Conservation (phyloP, 345 rosid species). For the thale cress (Arabidopsis thaliana) region DNA sequence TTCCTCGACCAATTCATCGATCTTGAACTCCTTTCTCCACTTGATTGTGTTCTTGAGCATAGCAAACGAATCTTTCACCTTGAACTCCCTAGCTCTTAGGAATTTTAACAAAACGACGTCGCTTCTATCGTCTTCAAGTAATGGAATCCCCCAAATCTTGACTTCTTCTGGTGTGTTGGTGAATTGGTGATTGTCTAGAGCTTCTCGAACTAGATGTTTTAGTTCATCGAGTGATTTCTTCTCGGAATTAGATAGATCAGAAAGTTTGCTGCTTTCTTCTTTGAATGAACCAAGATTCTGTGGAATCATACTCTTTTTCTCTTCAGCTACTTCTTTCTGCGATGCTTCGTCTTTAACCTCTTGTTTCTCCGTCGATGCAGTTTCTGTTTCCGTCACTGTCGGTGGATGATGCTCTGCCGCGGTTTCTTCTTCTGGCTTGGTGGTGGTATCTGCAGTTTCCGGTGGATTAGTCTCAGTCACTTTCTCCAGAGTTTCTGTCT, state of each 20-base stretch:
- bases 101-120: conserved; percentile 84
- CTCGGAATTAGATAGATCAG: conserved; percentile 67
- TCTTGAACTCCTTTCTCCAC: conserved; percentile 77
- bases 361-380: conserved; percentile 52
- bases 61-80: conserved; percentile 67
- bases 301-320: conserved; percentile 45
- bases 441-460: background rate
- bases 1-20: conserved; percentile 69
- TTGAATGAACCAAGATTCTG: conserved; percentile 61
- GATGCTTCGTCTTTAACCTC: conserved; percentile 14
- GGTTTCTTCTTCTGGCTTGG: conserved; percentile 32
- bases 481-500: conserved; percentile 34
- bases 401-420: conserved; percentile 44
- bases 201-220: conserved; percentile 52
- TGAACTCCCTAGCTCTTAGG: conserved; percentile 88
- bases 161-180: conserved; percentile 52
- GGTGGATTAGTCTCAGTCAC: conserved; percentile 26
- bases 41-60: conserved; percentile 76
- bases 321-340: conserved; percentile 29
- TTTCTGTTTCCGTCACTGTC: conserved; percentile 37
- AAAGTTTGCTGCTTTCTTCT: conserved; percentile 69
- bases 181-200: conserved; percentile 50
- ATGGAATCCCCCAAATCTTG: conserved; percentile 76
- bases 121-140: conserved; percentile 71
- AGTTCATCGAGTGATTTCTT: conserved; percentile 58